These are phyloP conservation scores for Lepraria neglecta DNA, from an alignment of 495 filamentous ascomycete genomes.

Conservation along the genomic window DNA sequence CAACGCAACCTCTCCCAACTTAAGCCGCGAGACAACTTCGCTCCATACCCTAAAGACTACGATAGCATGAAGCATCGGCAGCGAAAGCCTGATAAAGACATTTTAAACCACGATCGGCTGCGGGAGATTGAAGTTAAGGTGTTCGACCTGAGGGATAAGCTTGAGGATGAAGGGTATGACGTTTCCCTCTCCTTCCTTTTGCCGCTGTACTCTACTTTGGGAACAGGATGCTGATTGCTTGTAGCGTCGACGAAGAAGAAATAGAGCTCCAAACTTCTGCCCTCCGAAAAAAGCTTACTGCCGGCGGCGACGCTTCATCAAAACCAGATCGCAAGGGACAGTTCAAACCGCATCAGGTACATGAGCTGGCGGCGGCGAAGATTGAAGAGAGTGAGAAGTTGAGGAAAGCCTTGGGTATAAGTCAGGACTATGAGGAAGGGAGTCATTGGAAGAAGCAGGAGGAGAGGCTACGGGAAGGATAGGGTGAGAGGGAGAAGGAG, in stretches of 20 bases:
- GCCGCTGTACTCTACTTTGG: neutral
- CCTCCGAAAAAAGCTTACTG: constrained; percentile 57
- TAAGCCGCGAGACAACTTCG: constrained; percentile 58
- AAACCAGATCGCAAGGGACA: constrained; percentile 37
- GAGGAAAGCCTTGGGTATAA: constrained; percentile 80
- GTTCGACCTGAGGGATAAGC: constrained; percentile 76
- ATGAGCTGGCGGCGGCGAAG: constrained; percentile 94
- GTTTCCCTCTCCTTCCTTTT: neutral
- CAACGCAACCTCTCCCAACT: constrained; percentile 89
- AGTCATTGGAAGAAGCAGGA: constrained; percentile 66
- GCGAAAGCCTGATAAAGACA: constrained; percentile 82
- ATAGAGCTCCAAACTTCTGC: constrained; percentile 62
- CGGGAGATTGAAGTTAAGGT: constrained; percentile 87
- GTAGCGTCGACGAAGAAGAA: constrained; percentile 69
- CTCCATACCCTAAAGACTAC: constrained; percentile 60
- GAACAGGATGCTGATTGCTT: no score
- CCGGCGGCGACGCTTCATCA: constrained; percentile 30
- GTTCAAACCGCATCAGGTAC: constrained; percentile 87
- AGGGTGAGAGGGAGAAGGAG: constrained; percentile 34
- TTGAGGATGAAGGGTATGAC: constrained; percentile 80
- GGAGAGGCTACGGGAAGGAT: constrained; percentile 58
- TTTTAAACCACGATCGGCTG: constrained; percentile 86
- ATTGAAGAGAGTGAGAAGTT: constrained; percentile 90
- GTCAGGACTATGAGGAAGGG: constrained; percentile 81
- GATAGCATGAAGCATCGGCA: constrained; percentile 59